phyloP scores from a whole-genome alignment of 352 stramenopile genomes.

The Globisporangium takayamanum region DNA sequence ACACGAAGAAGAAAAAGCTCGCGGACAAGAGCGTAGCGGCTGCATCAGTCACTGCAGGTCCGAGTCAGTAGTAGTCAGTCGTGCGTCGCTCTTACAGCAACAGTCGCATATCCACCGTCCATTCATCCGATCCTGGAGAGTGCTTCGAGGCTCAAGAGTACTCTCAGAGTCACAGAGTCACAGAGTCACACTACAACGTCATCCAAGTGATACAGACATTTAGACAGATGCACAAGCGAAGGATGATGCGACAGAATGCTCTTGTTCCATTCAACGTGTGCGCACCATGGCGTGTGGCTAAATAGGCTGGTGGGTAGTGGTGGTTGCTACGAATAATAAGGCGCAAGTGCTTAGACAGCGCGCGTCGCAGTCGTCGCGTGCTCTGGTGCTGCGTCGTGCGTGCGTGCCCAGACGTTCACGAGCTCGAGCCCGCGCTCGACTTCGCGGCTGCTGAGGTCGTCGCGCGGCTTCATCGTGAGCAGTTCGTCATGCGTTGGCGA shows the following conservation, averaged over 20 bases:
- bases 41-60: background rate
- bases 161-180: no score
- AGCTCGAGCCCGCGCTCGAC: constrained; percentile 57
- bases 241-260: background rate
- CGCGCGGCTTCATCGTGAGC: constrained; percentile 20
- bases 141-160: no score
- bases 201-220: background rate
- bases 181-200: background rate
- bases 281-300: background rate
- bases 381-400: constrained; percentile 8
- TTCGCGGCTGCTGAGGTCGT: constrained; percentile 32
- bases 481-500: constrained; percentile 19
- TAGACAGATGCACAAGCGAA: background rate
- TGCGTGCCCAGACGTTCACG: constrained; percentile 48
- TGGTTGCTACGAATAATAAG: background rate
- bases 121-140: no score
- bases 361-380: background rate
- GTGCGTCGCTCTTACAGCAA: no score
- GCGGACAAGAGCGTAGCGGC: constrained; percentile 40
- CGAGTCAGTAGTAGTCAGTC: background rate
- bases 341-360: constrained; percentile 4
- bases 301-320: background rate
- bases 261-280: background rate
- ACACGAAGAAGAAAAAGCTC: constrained; percentile 74
- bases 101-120: no score